A percentile compares a stretch with the other conserved stretches of the same genome.
phyloP scores from a whole-genome alignment of 345 rosid species.

The Citrus trifoliata region DNA sequence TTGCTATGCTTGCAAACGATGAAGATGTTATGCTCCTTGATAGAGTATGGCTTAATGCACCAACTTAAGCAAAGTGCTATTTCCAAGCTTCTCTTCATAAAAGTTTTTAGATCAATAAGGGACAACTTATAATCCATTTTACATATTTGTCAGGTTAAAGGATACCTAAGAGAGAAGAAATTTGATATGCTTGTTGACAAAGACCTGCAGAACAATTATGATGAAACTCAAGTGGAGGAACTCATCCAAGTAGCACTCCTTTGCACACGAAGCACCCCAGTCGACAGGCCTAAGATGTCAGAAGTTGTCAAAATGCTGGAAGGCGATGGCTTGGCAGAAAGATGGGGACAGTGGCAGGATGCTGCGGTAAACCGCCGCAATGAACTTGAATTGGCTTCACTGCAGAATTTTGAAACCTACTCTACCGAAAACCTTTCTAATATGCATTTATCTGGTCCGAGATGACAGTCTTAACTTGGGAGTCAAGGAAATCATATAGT shows the following conservation, averaged over 20 bases:
- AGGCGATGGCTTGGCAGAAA: slow-evolving; percentile 17
- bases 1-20: slow-evolving; percentile 17
- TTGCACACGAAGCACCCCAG: slow-evolving; percentile 9
- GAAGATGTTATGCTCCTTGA: slow-evolving; percentile 26
- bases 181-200: slow-evolving; percentile 12
- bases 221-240: slow-evolving; percentile 13
- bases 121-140: neutral
- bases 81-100: neutral
- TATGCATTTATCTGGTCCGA: slow-evolving; percentile 34
- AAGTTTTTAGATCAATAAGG: neutral
- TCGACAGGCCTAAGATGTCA: slow-evolving; percentile 14
- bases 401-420: slow-evolving; percentile 25
- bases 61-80: neutral
- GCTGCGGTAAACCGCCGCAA: slow-evolving; percentile 20
- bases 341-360: slow-evolving; percentile 12
- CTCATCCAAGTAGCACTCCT: slow-evolving; percentile 19
- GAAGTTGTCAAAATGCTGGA: slow-evolving; percentile 20
- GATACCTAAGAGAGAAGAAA: neutral
- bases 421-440: slow-evolving; percentile 31
- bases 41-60: slow-evolving; percentile 4
- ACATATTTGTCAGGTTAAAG: slow-evolving; percentile 3
- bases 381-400: slow-evolving; percentile 22
- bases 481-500: neutral
- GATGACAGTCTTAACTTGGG: slow-evolving; percentile 10
- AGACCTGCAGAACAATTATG: slow-evolving; percentile 7